Conservation (phyloP, 2,329 filamentous ascomycete species). For the Aspergillus pseudoviridinutans region DNA sequence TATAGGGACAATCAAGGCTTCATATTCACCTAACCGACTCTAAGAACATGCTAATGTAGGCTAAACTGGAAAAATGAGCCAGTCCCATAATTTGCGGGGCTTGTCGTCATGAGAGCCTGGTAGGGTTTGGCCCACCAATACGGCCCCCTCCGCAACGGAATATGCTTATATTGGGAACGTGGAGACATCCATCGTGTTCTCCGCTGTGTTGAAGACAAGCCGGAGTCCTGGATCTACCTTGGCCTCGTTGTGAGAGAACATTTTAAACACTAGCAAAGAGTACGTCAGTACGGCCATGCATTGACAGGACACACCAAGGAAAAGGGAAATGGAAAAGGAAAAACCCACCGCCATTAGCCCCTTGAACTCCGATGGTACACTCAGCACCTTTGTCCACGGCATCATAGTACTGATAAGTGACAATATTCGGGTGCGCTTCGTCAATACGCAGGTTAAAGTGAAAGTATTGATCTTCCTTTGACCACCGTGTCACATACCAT, state of each 20-base stretch:
- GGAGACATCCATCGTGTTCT: background rate
- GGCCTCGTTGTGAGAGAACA: background rate
- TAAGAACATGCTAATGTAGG: no score
- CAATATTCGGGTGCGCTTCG: background rate
- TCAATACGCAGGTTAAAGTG: background rate
- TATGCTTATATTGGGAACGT: background rate
- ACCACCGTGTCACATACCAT: background rate
- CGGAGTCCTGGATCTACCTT: background rate
- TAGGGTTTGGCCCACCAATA: background rate
- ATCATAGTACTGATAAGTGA: background rate
- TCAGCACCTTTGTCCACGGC: background rate
- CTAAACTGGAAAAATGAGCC: no score
- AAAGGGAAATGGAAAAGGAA: background rate
- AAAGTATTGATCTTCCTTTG: background rate
- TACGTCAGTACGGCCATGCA: background rate
- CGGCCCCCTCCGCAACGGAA: background rate
- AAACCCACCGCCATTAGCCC: background rate
- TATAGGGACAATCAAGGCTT: no score
- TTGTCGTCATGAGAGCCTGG: background rate
- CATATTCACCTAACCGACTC: no score
- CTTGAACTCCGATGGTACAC: background rate
- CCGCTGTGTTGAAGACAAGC: background rate
- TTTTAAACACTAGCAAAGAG: background rate
- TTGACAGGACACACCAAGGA: background rate
- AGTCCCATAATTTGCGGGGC: no score